These are phyloP conservation scores for Talaromyces sp. DNA, from an alignment of 2,329 filamentous ascomycete species.

Conservation along the genomic window DNA sequence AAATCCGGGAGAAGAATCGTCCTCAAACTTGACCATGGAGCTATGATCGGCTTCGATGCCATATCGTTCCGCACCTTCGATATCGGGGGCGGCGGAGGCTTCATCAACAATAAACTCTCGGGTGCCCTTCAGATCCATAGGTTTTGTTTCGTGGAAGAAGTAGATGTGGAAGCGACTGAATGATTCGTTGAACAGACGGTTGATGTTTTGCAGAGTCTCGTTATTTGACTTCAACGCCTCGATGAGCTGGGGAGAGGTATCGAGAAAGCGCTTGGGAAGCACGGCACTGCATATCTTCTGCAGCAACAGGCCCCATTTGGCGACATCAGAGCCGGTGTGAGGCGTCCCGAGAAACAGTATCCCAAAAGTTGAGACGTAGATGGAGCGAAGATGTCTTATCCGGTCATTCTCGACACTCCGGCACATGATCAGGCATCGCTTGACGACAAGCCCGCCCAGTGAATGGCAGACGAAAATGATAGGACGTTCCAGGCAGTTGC, in stretches of 20 bases:
- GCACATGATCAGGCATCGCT: constrained; percentile 63
- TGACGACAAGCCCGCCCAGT: constrained; percentile 66
- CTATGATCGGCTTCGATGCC: constrained; percentile 70
- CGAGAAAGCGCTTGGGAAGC: constrained; percentile 60
- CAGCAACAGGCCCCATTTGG: constrained; percentile 61
- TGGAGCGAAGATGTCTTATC: constrained; percentile 59
- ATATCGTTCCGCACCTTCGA: constrained; percentile 65
- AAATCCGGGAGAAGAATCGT: constrained; percentile 60
- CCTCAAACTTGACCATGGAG: constrained; percentile 66
- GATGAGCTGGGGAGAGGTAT: constrained; percentile 62
- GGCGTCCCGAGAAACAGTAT: constrained; percentile 74
- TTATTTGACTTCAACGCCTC: constrained; percentile 67
- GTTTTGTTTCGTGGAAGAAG: constrained; percentile 70
- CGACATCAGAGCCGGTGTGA: constrained; percentile 63
- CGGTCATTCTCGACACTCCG: constrained; percentile 54
- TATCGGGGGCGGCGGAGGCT: constrained; percentile 60
- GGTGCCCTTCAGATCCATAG: constrained; percentile 61
- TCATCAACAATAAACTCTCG: constrained; percentile 63
- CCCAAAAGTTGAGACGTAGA: constrained; percentile 69
- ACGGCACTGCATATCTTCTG: constrained; percentile 63
- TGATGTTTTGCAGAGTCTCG: constrained; percentile 69
- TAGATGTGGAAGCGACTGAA: constrained; percentile 66
- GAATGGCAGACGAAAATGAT: constrained; percentile 74
- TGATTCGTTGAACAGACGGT: constrained; percentile 65
- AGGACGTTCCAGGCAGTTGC: constrained; percentile 52